Conservation (phyloP, 495 filamentous ascomycete genomes). For the Lasiosphaeria hispida region DNA sequence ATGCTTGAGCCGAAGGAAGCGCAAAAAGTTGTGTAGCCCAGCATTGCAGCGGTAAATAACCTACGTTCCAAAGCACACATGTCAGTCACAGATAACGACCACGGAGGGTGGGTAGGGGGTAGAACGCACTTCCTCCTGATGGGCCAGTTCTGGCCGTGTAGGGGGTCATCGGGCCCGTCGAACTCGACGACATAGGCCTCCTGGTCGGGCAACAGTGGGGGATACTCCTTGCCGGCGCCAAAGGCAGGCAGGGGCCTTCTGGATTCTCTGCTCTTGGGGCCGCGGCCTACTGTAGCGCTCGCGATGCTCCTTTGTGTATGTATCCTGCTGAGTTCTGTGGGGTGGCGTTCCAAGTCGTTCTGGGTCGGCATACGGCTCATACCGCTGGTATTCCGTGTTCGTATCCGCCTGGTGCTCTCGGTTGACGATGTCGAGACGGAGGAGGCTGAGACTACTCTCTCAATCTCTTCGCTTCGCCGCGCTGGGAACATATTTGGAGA, state of each 20-base stretch:
- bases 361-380: constrained; percentile 64
- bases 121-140: constrained; percentile 65
- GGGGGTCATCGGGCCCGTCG: constrained; percentile 71
- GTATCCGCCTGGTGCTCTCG: constrained; percentile 20
- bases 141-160: constrained; percentile 84
- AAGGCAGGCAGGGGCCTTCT: constrained; percentile 58
- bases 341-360: constrained; percentile 66
- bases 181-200: constrained; percentile 91
- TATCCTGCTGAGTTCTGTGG: constrained; percentile 73
- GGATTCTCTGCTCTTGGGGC: constrained; percentile 45
- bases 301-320: constrained; percentile 74
- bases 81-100: constrained; percentile 19
- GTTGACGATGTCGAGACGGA: constrained; percentile 49
- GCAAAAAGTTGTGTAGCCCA: constrained; percentile 75
- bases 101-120: background rate
- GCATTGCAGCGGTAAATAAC: constrained; percentile 63
- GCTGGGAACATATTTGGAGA: constrained; percentile 27
- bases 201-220: constrained; percentile 64
- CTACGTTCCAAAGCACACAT: constrained; percentile 30
- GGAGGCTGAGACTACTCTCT: constrained; percentile 47
- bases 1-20: constrained; percentile 70
- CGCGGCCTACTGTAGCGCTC: constrained; percentile 67
- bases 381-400: constrained; percentile 18
- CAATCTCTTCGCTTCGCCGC: constrained; percentile 44
- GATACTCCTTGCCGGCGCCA: constrained; percentile 76